A percentile compares a stretch with the other conserved stretches of the same genome.
Conservation (phyloP, 805 yeast species). For the Metschnikowia similis region DNA sequence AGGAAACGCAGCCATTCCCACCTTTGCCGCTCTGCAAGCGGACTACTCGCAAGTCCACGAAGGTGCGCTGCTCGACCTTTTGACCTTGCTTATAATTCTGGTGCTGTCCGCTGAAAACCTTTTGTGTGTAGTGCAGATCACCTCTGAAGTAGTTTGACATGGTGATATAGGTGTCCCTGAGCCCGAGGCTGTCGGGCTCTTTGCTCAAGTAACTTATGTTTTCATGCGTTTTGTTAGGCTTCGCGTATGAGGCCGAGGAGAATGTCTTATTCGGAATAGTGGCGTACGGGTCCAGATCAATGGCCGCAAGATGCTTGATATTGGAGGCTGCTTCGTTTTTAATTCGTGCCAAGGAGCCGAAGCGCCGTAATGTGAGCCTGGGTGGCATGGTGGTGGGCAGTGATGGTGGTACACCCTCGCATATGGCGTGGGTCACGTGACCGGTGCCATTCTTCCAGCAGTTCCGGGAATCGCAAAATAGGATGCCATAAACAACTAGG, state of each 20-base stretch:
- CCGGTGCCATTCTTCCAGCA: background rate
- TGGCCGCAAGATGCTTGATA: background rate
- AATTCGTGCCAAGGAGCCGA: background rate
- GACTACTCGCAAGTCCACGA: conserved; percentile 52
- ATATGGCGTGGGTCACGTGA: conserved; percentile 2
- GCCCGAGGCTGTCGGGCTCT: conserved; percentile 12
- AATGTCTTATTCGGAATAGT: conserved; percentile 10
- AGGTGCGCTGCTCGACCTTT: conserved; percentile 35
- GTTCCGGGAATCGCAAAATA: background rate
- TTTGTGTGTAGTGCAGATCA: conserved; percentile 37
- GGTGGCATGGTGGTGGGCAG: background rate
- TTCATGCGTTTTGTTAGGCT: conserved; percentile 3
- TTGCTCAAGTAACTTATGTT: conserved; percentile 7
- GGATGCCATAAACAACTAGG: background rate
- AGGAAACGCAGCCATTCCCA: conserved; percentile 84
- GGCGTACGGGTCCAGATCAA: conserved; percentile 10
- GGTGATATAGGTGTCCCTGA: conserved; percentile 8
- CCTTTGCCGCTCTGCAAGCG: conserved; percentile 75
- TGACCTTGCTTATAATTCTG: conserved; percentile 26
- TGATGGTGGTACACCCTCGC: background rate
- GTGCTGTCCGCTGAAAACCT: conserved; percentile 32
- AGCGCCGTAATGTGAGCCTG: conserved; percentile 3
- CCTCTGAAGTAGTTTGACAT: conserved; percentile 39
- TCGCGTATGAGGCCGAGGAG: background rate
- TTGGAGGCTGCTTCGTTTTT: background rate